Base-by-base conservation (phyloP, 345 rosid species). In the Citropsis articulata region DNA sequence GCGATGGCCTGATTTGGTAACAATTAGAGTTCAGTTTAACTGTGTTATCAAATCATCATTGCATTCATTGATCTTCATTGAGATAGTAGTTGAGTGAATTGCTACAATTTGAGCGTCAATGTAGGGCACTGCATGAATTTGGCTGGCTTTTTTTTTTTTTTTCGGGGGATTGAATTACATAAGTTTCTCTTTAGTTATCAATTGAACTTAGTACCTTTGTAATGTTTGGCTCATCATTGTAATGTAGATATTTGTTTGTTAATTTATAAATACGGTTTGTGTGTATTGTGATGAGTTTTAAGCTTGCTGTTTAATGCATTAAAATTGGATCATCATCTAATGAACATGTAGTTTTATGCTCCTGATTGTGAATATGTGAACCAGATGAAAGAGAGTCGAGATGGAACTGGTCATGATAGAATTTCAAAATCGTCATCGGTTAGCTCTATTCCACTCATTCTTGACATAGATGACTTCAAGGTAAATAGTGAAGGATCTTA, bases 401-500 rank as follows among this genome's bases (percentile, higher is more conserved):
- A 86, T 85, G 90, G 90, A 82, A 66, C 60, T 75, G 77, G 74
- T 84, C 76, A 80, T 50, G 86, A 85, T 67, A 90, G 77, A 61
- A 74, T 38, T 76, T 69, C 91, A 53, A 91, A 87, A 85, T 78
- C 97, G 53, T 74, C 94, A 35, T 86, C 98, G 22, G 91, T 48
- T 66, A 78, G 85, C 80, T 86, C 92, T 14, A 79, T 83, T 79
- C 93, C 98, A 16, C 86, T 97, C 80, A 94, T 97, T 86, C 91
- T 97, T 64, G 95, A 94, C 74, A 82, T 92, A 62, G 95, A 91
- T 6, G 98, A 97, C 85, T 97, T 97, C 83, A 97, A 94, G 98
- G 99, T 97, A 83, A 79, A 38, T 75, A 59, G 35, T 78, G 27
- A 68, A 69, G 48, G n/a, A 31, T 25, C 21, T 1, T 38, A 24